Evolutionary conservation across 768 basidiomycete genomes (phyloP), one percentile per base, ranked within the genome.

Genomic region (Pleurotus tuber-regium): DNA sequence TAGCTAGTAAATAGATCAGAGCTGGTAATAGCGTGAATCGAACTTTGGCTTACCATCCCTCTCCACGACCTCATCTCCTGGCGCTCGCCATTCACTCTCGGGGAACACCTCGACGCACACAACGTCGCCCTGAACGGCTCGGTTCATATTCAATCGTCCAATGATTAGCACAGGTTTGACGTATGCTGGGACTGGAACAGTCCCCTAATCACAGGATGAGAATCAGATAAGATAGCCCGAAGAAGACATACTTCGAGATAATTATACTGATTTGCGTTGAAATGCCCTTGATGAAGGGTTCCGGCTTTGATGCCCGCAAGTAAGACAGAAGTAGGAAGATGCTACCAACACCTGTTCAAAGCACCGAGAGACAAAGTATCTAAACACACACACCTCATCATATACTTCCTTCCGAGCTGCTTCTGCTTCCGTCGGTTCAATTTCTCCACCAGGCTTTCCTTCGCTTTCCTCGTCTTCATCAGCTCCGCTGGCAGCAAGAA

Each of bases 241-340:
- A 23, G n/a, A 47, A 26, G 4, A 63, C 75, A 47, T 38, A 86
- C 91, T 78, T 98, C 96, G 11, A 98, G 76, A 60, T 95, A 98
- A 65, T 99, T 98, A 69, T 94, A 99, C 57, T 86, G 86, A 59
- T 91, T 97, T 2, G 94, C 92, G 61, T 89, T 93, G 71, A 96
- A 99, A 63, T 95, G 86, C 0, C 97, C 97, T 70, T 98, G 92
- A 61, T 92, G 82, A 3, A 95, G 78, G 35, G 86, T 73, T 2
- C 91, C 92, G 3, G 82, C 79, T 65, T 94, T 95, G 51, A 98
- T 76, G 1, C 93, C 95, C 8, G 93, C 90, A 31, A 83, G 62
- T 7, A 98, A 67, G 0, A 80, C 83, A 0, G 84, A 76, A 7
- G 79, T 74, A 0, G 93, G 75, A 12, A 97, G 73, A 40, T 50